A percentile compares a stretch with the other conserved stretches of the same genome.
Conservation (phyloP, 73 alveolate species). For the Paramecium tetraurelia region DNA sequence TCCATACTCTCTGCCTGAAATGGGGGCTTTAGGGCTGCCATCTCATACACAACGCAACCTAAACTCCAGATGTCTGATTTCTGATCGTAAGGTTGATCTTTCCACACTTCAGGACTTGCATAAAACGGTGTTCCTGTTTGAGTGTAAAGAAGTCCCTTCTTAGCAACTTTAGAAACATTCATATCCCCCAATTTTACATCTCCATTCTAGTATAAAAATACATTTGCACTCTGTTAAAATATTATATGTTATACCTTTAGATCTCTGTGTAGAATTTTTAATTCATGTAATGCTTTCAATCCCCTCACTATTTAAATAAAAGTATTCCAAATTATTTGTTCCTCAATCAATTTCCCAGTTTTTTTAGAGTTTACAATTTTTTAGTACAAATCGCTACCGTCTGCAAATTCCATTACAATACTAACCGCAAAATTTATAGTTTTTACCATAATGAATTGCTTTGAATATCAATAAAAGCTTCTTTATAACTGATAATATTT, state of each 20-base stretch:
- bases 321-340: constrained; percentile 74
- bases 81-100: constrained; percentile 72
- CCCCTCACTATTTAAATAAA: constrained; percentile 71
- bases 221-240: constrained; percentile 73
- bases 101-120: constrained; percentile 68
- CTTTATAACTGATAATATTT: constrained; percentile 75
- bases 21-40: constrained; percentile 76
- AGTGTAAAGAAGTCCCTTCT: constrained; percentile 75
- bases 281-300: constrained; percentile 72
- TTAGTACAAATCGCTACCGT: constrained; percentile 78
- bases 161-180: constrained; percentile 87
- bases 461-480: constrained; percentile 76
- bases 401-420: constrained; percentile 88
- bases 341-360: constrained; percentile 58
- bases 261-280: constrained; percentile 73
- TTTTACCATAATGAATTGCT: constrained; percentile 71
- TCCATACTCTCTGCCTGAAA: constrained; percentile 85
- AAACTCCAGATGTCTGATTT: constrained; percentile 82
- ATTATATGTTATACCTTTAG: constrained; percentile 53
- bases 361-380: constrained; percentile 67
- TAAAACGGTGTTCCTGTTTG: constrained; percentile 79
- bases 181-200: constrained; percentile 80
- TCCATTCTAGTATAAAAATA: constrained; percentile 76
- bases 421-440: constrained; percentile 41
- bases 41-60: constrained; percentile 81